Conservation (phyloP, 495 filamentous ascomycete genomes). For the Neurospora sp. region DNA sequence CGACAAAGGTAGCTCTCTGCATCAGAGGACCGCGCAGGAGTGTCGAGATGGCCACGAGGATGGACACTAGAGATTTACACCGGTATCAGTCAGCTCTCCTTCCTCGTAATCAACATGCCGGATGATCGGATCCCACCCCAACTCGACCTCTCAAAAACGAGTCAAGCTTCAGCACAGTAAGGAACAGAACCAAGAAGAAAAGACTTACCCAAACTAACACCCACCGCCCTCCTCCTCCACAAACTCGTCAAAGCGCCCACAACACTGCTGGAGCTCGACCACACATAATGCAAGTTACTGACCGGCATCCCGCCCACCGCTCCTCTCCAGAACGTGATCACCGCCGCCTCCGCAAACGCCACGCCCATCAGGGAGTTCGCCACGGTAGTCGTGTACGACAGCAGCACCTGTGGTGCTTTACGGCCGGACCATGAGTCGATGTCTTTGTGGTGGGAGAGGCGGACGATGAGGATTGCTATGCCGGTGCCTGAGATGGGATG, state of each 20-base stretch:
- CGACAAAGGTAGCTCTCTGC: neutral
- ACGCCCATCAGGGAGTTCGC: neutral
- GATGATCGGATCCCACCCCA: no score
- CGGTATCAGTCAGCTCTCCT: no score
- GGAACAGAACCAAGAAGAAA: no score
- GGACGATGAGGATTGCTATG: neutral
- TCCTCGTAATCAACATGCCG: no score
- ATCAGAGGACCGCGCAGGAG: neutral
- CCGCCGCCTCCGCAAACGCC: neutral
- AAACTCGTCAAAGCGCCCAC: neutral
- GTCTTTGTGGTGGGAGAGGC: neutral
- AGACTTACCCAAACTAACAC: neutral
- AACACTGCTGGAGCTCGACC: neutral
- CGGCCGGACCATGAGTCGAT: neutral
- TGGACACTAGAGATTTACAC: neutral
- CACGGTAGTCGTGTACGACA: neutral
- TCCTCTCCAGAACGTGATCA: neutral
- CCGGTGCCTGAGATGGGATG: neutral
- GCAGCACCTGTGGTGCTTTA: neutral
- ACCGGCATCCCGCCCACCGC: neutral
- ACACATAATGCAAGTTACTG: neutral
- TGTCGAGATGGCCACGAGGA: neutral
- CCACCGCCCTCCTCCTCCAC: neutral
- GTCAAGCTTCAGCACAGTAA: no score
- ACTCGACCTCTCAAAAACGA: no score